These are phyloP conservation scores for Bretziella fagacearum DNA, from an alignment of 2,329 filamentous ascomycete species.

Conservation along the genomic window DNA sequence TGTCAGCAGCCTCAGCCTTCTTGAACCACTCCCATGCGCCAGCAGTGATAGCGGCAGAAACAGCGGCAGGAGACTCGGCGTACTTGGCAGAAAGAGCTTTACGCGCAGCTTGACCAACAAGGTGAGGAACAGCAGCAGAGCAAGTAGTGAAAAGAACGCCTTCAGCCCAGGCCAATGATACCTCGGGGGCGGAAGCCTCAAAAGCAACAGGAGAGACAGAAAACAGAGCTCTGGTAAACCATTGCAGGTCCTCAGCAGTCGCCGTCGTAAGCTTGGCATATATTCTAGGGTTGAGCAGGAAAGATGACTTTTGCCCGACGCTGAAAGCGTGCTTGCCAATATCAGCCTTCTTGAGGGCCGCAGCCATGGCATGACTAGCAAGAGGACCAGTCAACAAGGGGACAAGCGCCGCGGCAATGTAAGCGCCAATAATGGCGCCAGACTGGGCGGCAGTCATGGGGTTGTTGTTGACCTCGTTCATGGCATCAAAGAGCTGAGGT, in stretches of 20 bases:
- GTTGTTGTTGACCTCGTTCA: constrained; percentile 64
- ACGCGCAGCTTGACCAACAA: constrained; percentile 45
- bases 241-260: constrained; percentile 57
- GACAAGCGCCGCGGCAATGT: constrained; percentile 51
- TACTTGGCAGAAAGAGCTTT: constrained; percentile 50
- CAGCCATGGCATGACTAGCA: constrained; percentile 31
- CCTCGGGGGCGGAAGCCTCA: constrained; percentile 29
- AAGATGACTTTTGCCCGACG: constrained; percentile 67
- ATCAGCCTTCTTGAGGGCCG: constrained; percentile 38
- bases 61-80: constrained; percentile 34
- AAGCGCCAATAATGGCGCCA: constrained; percentile 64
- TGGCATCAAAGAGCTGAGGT: constrained; percentile 46
- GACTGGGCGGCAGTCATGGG: constrained; percentile 63
- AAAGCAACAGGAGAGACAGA: constrained; percentile 40
- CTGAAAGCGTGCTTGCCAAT: constrained; percentile 49
- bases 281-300: constrained; percentile 67
- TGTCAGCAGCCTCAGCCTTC: constrained; percentile 50
- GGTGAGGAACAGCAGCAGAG: constrained; percentile 41
- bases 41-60: constrained; percentile 47
- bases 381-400: constrained; percentile 36
- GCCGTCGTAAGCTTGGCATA: constrained; percentile 54
- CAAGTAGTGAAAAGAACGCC: constrained; percentile 66
- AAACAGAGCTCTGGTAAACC: constrained; percentile 56
- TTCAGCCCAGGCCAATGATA: constrained; percentile 63
- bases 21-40: constrained; percentile 71